These are phyloP conservation scores for Pythium chondricola DNA, from an alignment of 352 stramenopile species.

Conservation along the genomic window DNA sequence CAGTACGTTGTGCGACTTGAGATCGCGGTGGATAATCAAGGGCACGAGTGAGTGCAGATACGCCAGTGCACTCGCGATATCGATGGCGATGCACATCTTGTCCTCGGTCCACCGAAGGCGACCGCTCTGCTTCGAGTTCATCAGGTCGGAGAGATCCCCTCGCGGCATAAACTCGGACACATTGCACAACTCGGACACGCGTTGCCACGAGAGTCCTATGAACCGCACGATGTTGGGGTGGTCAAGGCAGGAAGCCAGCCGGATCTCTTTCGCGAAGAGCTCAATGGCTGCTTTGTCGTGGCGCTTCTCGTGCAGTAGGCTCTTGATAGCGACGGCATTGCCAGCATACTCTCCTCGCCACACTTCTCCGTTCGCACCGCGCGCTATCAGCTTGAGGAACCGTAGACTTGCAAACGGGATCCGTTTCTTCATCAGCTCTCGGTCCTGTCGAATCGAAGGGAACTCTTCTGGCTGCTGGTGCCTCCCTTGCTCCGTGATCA, in stretches of 20 bases:
- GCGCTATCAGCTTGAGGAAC: conserved; percentile 36
- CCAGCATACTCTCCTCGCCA: conserved; percentile 38
- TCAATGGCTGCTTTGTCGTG: conserved; percentile 31
- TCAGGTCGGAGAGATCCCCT: conserved; percentile 45
- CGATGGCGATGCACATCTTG: conserved; percentile 51
- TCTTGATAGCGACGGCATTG: conserved; percentile 54
- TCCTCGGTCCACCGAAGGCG: conserved; percentile 33
- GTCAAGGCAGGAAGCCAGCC: conserved; percentile 33
- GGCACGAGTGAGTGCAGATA: conserved; percentile 55
- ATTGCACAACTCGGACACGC: conserved; percentile 43
- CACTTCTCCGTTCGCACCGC: conserved; percentile 54
- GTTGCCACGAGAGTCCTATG: conserved; percentile 50
- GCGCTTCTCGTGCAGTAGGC: conserved; percentile 40
- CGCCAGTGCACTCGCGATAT: conserved; percentile 52
- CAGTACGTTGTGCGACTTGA: conserved; percentile 64
- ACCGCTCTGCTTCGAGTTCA: conserved; percentile 32
- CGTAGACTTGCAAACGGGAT: conserved; percentile 32
- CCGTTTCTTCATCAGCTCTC: conserved; percentile 39
- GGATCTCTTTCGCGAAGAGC: conserved; percentile 49
- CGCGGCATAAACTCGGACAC: conserved; percentile 56
- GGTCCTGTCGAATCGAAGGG: conserved; percentile 28
- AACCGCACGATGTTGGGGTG: conserved; percentile 72
- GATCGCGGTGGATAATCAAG: conserved; percentile 57
- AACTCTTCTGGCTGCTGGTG: conserved; percentile 26
- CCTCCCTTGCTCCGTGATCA: conserved; percentile 12